These are phyloP conservation scores for Musa balbisiana DNA, from an alignment of 202 grass and related monocot genomes.

Conservation along the genomic window DNA sequence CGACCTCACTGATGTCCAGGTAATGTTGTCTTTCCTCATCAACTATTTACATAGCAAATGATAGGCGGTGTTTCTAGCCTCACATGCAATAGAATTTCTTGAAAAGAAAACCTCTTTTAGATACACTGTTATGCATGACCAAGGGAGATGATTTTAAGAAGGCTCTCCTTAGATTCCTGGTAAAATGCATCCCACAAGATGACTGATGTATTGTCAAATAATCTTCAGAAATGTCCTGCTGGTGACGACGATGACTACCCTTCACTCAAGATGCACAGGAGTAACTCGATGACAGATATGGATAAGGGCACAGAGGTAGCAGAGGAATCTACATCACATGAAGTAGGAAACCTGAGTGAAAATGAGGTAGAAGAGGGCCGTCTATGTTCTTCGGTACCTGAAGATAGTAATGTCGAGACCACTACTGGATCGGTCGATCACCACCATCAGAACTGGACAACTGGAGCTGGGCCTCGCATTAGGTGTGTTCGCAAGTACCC, in stretches of 20 bases:
- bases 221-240: conserved; percentile 51
- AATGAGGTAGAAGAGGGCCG: conserved; percentile 23
- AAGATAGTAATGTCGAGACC: conserved; percentile 14
- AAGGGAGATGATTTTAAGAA: neutral
- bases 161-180: neutral
- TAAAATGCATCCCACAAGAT: no score
- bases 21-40: conserved; percentile 20
- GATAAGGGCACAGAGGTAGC: neutral
- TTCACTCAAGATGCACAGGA: conserved; percentile 16
- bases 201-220: neutral
- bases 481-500: conserved; percentile 87
- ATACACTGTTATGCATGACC: no score
- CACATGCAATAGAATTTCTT: neutral
- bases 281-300: conserved; percentile 1
- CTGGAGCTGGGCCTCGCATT: conserved; percentile 36
- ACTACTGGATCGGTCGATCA: conserved; percentile 45
- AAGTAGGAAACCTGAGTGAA: conserved; percentile 33
- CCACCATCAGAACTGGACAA: conserved; percentile 28
- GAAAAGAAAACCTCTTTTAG: neutral
- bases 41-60: neutral
- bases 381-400: neutral
- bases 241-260: conserved; percentile 54
- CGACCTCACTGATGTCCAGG: conserved; percentile 56
- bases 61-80: neutral
- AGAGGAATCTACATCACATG: neutral